phyloP scores from a whole-genome alignment of 345 rosid species.

The Arabis hirsuta region DNA sequence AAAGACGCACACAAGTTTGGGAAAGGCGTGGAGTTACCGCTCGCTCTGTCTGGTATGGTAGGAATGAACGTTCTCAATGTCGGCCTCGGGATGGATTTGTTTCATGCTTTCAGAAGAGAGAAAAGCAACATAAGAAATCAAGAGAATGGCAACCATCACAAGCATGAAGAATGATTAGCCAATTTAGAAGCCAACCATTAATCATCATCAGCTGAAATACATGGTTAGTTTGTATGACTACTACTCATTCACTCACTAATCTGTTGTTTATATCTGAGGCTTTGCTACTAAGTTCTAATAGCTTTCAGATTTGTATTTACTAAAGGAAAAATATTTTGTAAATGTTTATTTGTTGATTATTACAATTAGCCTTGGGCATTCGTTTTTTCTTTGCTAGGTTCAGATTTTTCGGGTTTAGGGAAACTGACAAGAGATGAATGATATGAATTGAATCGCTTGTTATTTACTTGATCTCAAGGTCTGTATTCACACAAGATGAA shows the following conservation, averaged over 20 bases:
- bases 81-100: slow-evolving; percentile 79
- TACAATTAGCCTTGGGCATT: no score
- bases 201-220: background rate
- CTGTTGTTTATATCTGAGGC: slow-evolving; percentile 16
- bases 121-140: slow-evolving; percentile 41
- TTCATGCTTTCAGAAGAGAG: slow-evolving; percentile 73
- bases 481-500: no score
- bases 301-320: slow-evolving; percentile 27
- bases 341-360: no score
- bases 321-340: no score
- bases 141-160: slow-evolving; percentile 32
- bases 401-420: no score
- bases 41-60: slow-evolving; percentile 81
- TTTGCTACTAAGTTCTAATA: background rate
- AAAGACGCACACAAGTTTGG: slow-evolving; percentile 70
- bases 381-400: no score
- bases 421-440: no score
- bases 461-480: no score
- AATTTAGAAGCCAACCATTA: background rate
- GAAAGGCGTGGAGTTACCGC: slow-evolving; percentile 78
- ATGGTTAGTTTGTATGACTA: slow-evolving; percentile 23
- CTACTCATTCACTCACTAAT: background rate
- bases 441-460: no score
- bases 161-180: slow-evolving; percentile 29
- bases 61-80: slow-evolving; percentile 83